phyloP scores from a whole-genome alignment of 2,329 filamentous ascomycete species.

The Botrytis fragariae region DNA sequence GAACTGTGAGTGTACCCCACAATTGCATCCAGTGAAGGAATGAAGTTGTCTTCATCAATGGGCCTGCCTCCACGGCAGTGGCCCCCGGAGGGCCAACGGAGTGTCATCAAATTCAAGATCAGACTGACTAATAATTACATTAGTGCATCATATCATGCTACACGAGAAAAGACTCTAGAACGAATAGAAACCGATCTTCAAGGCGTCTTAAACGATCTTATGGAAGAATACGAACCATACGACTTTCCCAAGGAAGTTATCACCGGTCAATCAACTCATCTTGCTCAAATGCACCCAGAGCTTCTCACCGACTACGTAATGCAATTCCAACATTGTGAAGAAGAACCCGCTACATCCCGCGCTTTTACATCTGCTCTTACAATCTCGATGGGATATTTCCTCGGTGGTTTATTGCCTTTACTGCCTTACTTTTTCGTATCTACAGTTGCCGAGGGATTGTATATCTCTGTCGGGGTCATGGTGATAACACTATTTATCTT shows the following conservation, averaged over 20 bases:
- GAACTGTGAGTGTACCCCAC: conserved; percentile 39
- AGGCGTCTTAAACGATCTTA: conserved; percentile 34
- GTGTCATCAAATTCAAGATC: not conserved
- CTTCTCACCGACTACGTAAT: conserved; percentile 43
- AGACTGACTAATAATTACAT: conserved; percentile 24
- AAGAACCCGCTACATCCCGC: conserved; percentile 35
- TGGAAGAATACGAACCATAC: conserved; percentile 40
- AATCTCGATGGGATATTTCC: conserved; percentile 54
- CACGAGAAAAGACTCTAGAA: conserved; percentile 32
- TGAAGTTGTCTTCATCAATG: not conserved
- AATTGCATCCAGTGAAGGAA: too few species aligned
- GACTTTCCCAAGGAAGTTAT: conserved; percentile 36
- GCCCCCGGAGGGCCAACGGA: not conserved
- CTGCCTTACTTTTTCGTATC: conserved; percentile 53
- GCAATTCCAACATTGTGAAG: conserved; percentile 39
- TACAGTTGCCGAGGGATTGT: conserved; percentile 48
- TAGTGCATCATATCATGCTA: conserved; percentile 38
- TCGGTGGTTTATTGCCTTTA: conserved; percentile 55
- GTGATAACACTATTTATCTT: conserved; percentile 59
- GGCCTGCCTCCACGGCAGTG: not conserved
- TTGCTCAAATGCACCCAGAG: conserved; percentile 31
- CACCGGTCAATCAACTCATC: conserved; percentile 39
- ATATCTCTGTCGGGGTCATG: conserved; percentile 59
- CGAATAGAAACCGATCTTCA: conserved; percentile 32
- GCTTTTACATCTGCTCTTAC: conserved; percentile 49